Evolutionary conservation across 2,329 filamentous ascomycete species (phyloP), one percentile per base, ranked within the genome.

Genomic region (Ceratocystis huliohia): DNA sequence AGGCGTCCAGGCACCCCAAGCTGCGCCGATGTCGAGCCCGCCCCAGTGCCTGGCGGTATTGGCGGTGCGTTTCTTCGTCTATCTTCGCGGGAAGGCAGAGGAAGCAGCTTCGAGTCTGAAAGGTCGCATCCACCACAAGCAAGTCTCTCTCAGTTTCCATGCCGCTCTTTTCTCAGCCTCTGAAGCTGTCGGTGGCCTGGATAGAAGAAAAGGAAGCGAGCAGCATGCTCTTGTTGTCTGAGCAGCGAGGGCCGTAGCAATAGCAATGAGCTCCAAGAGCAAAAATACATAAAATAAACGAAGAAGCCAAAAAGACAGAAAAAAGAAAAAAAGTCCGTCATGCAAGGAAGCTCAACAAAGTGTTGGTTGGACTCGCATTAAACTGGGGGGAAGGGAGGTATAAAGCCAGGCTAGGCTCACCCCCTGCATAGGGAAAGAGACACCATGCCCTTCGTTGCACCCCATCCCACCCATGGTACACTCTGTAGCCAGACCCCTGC

Each of bases 241-340:
- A 3, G 5, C 3, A 33, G 30, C 5, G 30, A 66, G 63, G 22
- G 62, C 41, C 50, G 22, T 57, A 30, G 46, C 64, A 63, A 48
- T 59, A 66, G 64, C 57, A 65, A 57, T 48, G 64, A 65, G 28
- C 28, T 30, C 5, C 5, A 30, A 30, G 28, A 30, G 5, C 5
- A 30, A 30, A 30, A 30, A 30, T 6, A 30, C 5, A 30, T 6
- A 6, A 33, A 33, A 33, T 2, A 33, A 33, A 7, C 5, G 28
- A 33, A 33, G 7, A 33, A 33, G 8, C 1, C 7, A 33, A 33
- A 33, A 33, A 33, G 8, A 33, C 7, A 33, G 37, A 33, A 41
- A 22, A 44, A 44, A 15, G 17, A 61, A 61, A 13, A 50, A 50
- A 50, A 25, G 48, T 6, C 48, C 5, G 48, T 20, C 48, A 50